Evolutionary conservation across 2,329 filamentous ascomycete genomes (phyloP).

Genomic region (Coniella lustricola): DNA sequence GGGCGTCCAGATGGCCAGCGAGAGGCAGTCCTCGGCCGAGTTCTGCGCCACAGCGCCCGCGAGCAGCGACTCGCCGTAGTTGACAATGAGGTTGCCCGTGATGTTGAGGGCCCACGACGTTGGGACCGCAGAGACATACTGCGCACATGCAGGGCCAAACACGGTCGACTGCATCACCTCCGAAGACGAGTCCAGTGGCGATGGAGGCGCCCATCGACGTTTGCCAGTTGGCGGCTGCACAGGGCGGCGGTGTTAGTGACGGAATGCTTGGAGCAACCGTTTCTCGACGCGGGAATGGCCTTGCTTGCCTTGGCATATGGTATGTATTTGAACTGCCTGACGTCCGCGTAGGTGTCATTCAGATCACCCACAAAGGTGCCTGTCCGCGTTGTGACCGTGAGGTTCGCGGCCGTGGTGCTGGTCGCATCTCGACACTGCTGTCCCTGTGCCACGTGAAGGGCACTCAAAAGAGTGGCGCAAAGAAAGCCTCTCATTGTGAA

Average conservation of each 20-base stretch:
- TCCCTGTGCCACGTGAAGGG: neutral
- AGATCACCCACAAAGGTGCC: neutral
- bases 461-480: neutral
- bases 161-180: slow-evolving; percentile 3
- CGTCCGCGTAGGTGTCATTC: slow-evolving; percentile 3
- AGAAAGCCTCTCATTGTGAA: neutral
- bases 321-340: slow-evolving; percentile 4
- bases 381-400: slow-evolving; percentile 1
- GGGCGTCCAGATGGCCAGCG: slow-evolving; percentile 37
- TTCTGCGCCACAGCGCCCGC: slow-evolving; percentile 1
- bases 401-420: neutral
- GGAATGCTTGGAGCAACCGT: neutral
- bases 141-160: neutral
- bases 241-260: too few relatives aligned
- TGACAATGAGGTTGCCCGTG: slow-evolving; percentile 3
- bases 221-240: slow-evolving; percentile 3
- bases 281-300: neutral
- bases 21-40: slow-evolving; percentile 32
- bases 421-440: neutral
- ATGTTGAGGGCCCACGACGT: slow-evolving; percentile 3
- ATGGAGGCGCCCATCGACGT: slow-evolving; percentile 9
- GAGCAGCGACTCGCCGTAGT: slow-evolving; percentile 3
- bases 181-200: slow-evolving; percentile 1
- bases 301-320: slow-evolving; percentile 4
- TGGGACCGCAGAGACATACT: slow-evolving; percentile 5